phyloP scores from a whole-genome alignment of 192 early-diverging fungal species.

The Chytriomyces confervae region DNA sequence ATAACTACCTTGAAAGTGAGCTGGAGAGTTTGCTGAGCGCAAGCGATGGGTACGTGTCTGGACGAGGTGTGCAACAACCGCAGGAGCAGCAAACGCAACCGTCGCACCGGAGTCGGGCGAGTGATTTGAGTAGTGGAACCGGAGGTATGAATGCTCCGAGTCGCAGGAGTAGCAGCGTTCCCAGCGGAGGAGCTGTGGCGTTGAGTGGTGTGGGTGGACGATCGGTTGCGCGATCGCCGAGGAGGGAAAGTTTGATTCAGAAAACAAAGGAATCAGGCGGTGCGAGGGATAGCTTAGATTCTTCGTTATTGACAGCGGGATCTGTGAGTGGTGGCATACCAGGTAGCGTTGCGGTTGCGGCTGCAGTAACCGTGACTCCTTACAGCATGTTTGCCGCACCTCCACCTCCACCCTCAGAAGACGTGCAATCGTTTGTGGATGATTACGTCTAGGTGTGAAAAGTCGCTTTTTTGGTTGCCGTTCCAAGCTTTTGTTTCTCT shows the following conservation, averaged over 20 bases:
- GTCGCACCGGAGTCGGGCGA: neutral
- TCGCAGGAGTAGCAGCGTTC: conserved; percentile 2
- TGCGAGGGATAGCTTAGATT: too few species aligned
- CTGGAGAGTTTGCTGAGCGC: conserved; percentile 17
- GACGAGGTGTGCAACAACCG: neutral
- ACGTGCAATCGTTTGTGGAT: neutral
- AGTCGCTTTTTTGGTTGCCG: too few species aligned
- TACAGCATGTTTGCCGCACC: neutral
- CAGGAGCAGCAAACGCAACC: too few species aligned
- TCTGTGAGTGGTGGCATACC: neutral
- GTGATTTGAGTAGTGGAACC: neutral
- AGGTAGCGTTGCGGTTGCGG: neutral
- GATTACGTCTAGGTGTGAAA: neutral
- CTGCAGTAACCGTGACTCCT: neutral
- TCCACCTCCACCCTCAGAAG: neutral
- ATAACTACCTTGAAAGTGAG: conserved; percentile 16
- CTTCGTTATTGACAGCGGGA: neutral
- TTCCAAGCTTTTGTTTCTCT: neutral
- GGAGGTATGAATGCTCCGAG: neutral
- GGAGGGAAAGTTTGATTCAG: neutral
- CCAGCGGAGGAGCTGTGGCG: neutral
- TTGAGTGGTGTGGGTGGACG: neutral
- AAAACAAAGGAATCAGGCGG: too few species aligned
- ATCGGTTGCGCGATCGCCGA: neutral
- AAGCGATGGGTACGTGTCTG: neutral